Base-by-base conservation (phyloP, 140 eudicot species). In the Senecio squalidus region DNA sequence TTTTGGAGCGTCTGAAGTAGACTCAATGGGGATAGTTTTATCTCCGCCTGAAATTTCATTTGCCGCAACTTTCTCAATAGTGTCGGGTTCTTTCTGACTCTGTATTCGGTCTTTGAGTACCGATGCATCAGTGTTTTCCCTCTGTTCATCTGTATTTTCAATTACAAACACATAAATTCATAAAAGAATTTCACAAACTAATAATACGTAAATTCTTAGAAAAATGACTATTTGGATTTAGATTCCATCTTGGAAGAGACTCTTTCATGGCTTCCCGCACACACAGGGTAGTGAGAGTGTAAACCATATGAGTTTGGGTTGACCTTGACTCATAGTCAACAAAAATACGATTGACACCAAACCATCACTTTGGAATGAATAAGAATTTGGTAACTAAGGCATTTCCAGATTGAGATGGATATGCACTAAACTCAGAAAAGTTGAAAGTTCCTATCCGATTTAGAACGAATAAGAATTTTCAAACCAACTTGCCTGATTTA, bases 71-170 rank as follows among this genome's bases (percentile, higher is more conserved):
- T 72, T 81, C 36, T 66, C 82, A 17, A n/a, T 29, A 29, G 34
- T 29, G 34, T 29, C 82, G 6, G 70, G 38, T 36, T 88, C 83
- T 60, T 59, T 82, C 67, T 57, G 75, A 69, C 55, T 49, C 40
- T 61, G 80, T 58, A 64, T 61, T 34, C 47, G 60, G 33, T 84
- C 89, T 52, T 76, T 77, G 46, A 58, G 22, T 47, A 84, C 56
- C 49, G 81, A 76, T 54, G 85, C 69, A 39, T 64, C 73, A 44
- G 77, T 53, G 60, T 30, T 72, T 60, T 79, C 97, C 44, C 60
- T 70, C 26, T 59, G 64, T 13, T 82, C 84, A 64, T 78, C 81
- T 34, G 58, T 60, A 45, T 57, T 76, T 24, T 75, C 58, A 51
- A 21, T 44, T 28, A 59, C 25, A 33, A 18, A 48, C 34, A 29